These are phyloP conservation scores for Bretschneidera sinensis DNA, from an alignment of 345 rosid species.

Conservation along the genomic window DNA sequence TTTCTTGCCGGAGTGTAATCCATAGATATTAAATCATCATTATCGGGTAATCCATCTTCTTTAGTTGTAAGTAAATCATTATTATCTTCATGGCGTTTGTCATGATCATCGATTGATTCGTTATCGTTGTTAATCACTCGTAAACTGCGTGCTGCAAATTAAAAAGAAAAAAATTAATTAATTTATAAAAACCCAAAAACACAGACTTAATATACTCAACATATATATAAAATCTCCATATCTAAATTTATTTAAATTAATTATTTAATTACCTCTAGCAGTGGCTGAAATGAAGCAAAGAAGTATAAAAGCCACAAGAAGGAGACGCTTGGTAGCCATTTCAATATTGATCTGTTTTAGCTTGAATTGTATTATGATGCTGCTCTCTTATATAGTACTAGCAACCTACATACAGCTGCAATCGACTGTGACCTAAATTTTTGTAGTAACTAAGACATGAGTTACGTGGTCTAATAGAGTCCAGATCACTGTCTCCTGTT, in stretches of 20 bases:
- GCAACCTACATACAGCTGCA: background rate
- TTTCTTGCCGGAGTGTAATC: slow-evolving; percentile 58
- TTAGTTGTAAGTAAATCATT: background rate
- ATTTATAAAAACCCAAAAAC: background rate
- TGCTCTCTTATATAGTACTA: slow-evolving; percentile 23
- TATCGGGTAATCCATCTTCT: slow-evolving; percentile 13
- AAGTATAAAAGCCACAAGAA: slow-evolving; percentile 33
- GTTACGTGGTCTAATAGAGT: slow-evolving; percentile 24
- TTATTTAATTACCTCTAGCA: slow-evolving; percentile 26
- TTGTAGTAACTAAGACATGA: slow-evolving; percentile 37
- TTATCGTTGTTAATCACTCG: slow-evolving; percentile 13
- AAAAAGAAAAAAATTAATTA: background rate
- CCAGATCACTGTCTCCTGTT: slow-evolving; percentile 39
- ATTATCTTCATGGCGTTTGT: slow-evolving; percentile 1
- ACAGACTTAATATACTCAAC: no score
- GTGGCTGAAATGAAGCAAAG: slow-evolving; percentile 35
- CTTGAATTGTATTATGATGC: background rate
- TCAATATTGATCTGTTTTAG: no score
- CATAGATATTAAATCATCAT: slow-evolving; percentile 35
- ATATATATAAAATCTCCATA: background rate
- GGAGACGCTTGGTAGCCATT: slow-evolving; percentile 37
- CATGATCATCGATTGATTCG: slow-evolving; percentile 3
- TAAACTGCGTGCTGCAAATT: slow-evolving; percentile 40
- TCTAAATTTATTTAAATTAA: background rate
- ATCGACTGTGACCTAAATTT: slow-evolving; percentile 25